A percentile compares a stretch with the other conserved stretches of the same genome.
Conservation (phyloP, 2,329 filamentous ascomycete species). For the Daldinia sp. region DNA sequence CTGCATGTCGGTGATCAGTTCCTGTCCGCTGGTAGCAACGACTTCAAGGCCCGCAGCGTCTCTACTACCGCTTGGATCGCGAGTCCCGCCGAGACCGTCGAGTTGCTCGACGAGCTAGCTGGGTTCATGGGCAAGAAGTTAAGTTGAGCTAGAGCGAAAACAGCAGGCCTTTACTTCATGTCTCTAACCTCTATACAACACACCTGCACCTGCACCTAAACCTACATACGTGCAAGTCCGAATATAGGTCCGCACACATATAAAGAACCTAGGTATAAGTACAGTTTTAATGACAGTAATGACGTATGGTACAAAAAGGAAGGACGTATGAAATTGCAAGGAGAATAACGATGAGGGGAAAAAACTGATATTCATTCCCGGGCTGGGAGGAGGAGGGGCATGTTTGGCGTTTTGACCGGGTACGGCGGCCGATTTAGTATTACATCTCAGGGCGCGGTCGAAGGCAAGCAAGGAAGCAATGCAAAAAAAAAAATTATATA, state of each 20-base stretch:
- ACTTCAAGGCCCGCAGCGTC: constrained; percentile 93
- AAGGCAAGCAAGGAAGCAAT: constrained; percentile 7
- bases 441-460: not conserved
- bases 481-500: not conserved
- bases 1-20: constrained; percentile 98
- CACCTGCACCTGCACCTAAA: too few species aligned
- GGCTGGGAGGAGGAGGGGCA: constrained; percentile 18
- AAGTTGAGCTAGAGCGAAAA: constrained; percentile 38
- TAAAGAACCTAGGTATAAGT: not conserved
- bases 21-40: constrained; percentile 92
- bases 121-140: constrained; percentile 65
- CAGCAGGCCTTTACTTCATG: not conserved
- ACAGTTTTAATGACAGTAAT: not conserved
- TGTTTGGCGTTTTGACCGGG: constrained; percentile 33
- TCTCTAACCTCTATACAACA: not conserved
- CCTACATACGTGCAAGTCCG: not conserved
- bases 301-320: not conserved
- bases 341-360: not conserved
- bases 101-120: constrained; percentile 85
- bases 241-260: not conserved
- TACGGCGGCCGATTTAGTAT: not conserved
- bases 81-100: constrained; percentile 89
- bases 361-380: constrained; percentile 1
- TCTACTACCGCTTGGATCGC: constrained; percentile 98
- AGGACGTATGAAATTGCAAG: not conserved